phyloP scores from a whole-genome alignment of 2,329 filamentous ascomycete genomes.

The Davidsoniella neocaledoniae region DNA sequence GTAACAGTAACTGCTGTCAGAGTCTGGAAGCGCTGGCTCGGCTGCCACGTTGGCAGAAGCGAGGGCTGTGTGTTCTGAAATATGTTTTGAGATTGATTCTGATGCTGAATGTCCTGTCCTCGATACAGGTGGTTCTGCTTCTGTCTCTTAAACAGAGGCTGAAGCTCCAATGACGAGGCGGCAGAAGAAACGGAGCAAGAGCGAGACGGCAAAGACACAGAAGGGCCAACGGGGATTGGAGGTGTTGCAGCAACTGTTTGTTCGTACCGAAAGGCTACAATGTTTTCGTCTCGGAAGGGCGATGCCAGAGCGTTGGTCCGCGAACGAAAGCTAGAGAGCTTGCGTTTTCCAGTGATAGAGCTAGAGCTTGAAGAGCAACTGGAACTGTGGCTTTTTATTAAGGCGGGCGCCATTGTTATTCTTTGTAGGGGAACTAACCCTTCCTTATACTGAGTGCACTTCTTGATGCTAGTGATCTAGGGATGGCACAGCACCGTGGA shows the following conservation, averaged over 20 bases:
- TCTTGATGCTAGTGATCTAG: not conserved
- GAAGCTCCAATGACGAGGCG: not conserved
- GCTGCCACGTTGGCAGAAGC: not conserved
- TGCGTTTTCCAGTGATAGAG: constrained; percentile 18
- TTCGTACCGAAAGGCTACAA: constrained; percentile 44
- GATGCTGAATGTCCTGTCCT: too few relatives aligned
- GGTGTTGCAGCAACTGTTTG: constrained; percentile 40
- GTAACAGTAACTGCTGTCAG: not conserved
- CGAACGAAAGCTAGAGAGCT: constrained; percentile 5
- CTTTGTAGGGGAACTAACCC: not conserved
- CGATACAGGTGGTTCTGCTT: too few relatives aligned
- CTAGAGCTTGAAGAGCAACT: too few relatives aligned
- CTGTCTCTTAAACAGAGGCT: too few relatives aligned
- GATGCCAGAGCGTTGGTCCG: constrained; percentile 21
- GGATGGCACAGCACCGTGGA: not conserved
- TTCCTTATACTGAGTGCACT: not conserved
- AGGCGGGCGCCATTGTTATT: constrained; percentile 13
- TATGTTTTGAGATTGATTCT: too few relatives aligned
- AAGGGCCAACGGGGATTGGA: constrained; percentile 27
- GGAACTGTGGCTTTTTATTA: constrained; percentile 25
- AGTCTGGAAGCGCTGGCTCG: not conserved
- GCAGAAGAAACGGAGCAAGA: constrained; percentile 7
- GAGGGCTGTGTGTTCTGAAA: too few relatives aligned
- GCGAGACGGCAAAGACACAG: constrained; percentile 14
- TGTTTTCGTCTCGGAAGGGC: constrained; percentile 31